Conservation (phyloP, 108 stramenopile genomes). For the Thalassiosira profunda region DNA sequence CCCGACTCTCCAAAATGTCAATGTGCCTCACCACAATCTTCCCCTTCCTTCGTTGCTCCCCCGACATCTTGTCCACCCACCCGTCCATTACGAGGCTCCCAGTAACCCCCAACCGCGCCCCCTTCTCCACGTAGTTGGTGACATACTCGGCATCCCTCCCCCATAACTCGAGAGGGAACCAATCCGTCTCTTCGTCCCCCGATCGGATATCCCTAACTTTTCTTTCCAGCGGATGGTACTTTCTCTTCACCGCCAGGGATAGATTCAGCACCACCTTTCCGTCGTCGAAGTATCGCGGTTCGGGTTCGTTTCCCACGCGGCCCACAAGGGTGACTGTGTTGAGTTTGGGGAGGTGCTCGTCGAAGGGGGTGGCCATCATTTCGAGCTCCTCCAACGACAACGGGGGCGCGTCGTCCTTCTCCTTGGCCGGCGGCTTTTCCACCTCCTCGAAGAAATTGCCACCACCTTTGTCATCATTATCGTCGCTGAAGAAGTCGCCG, state of each 20-base stretch:
- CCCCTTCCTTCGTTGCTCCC: conserved; percentile 50
- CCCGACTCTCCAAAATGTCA: conserved; percentile 79
- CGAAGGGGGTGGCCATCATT: conserved; percentile 59
- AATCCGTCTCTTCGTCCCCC: conserved; percentile 93
- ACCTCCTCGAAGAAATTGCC: conserved; percentile 31
- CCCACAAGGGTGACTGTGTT: conserved; percentile 89
- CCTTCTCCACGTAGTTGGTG: conserved; percentile 76
- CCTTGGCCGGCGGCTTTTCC: background rate
- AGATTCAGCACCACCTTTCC: conserved; percentile 91
- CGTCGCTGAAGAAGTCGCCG: conserved; percentile 38
- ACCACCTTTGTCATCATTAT: conserved; percentile 20
- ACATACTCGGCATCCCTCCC: conserved; percentile 89
- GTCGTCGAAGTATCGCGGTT: conserved; percentile 88
- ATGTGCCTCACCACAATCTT: conserved; percentile 77
- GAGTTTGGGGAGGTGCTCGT: conserved; percentile 75
- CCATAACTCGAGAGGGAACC: conserved; percentile 94
- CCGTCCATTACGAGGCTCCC: conserved; percentile 67
- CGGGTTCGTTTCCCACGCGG: conserved; percentile 82
- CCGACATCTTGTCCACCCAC: conserved; percentile 72
- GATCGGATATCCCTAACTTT: conserved; percentile 58
- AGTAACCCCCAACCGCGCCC: conserved; percentile 69
- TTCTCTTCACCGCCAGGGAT: conserved; percentile 78
- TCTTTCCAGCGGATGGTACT: conserved; percentile 88
- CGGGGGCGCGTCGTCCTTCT: conserved; percentile 16
- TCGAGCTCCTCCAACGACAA: conserved; percentile 41